Conservation (phyloP, 1,284 basidiomycete species). For the Cryptococcus jaspeensis region DNA sequence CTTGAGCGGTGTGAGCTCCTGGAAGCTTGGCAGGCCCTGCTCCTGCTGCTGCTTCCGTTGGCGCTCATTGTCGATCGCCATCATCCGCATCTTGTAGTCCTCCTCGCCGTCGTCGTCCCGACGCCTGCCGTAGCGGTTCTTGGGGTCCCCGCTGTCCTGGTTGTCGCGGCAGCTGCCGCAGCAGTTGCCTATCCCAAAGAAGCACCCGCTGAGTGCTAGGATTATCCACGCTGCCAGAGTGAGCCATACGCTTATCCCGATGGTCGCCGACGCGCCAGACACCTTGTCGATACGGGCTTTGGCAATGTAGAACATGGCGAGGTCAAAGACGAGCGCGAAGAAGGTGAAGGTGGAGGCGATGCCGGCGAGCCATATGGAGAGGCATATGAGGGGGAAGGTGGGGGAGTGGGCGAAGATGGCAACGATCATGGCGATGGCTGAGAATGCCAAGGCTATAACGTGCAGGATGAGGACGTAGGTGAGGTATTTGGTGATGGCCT, state of each 20-base stretch:
- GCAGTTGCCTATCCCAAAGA: conserved; percentile 75
- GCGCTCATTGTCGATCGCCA: conserved; percentile 43
- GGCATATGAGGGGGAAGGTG: conserved; percentile 79
- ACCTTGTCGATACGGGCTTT: conserved; percentile 72
- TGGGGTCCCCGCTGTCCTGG: conserved; percentile 27
- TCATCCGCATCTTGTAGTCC: conserved; percentile 36
- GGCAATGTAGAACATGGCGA: conserved; percentile 79
- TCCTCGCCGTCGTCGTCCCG: conserved; percentile 14
- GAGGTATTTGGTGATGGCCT: conserved; percentile 70
- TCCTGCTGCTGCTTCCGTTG: conserved; percentile 40
- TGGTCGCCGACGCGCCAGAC: conserved; percentile 64
- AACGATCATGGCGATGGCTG: conserved; percentile 69
- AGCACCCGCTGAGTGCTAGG: conserved; percentile 79
- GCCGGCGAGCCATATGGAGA: conserved; percentile 73
- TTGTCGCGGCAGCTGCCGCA: conserved; percentile 57
- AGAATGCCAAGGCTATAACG: conserved; percentile 70
- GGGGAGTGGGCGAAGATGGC: conserved; percentile 80
- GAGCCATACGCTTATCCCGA: conserved; percentile 80
- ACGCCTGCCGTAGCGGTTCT: conserved; percentile 7
- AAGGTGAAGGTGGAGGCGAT: conserved; percentile 71
- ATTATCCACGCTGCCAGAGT: conserved; percentile 79
- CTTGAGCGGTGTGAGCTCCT: conserved; percentile 33
- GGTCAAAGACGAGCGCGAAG: conserved; percentile 79
- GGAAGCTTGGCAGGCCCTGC: conserved; percentile 42
- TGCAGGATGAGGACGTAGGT: conserved; percentile 87